Evolutionary conservation across 352 stramenopile genomes (phyloP).

Genomic region (Globisporangium uncinulatum): DNA sequence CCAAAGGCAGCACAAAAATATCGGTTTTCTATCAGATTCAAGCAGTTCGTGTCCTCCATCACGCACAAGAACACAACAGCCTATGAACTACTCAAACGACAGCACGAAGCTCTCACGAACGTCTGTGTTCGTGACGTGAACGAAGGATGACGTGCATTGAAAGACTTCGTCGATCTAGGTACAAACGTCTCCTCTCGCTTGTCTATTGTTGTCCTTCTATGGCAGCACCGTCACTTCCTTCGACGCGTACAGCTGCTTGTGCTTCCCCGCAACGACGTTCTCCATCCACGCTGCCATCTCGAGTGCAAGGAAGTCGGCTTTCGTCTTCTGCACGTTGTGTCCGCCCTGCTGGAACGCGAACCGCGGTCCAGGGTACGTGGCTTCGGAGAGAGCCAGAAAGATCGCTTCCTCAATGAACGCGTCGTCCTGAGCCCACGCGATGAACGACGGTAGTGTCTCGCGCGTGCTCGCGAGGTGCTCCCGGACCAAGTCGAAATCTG

Average conservation of each 20-base stretch:
- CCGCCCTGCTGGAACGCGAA: conserved; percentile 45
- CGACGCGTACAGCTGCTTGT: conserved; percentile 1
- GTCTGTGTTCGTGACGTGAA: conserved; percentile 34
- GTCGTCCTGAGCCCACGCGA: conserved; percentile 60
- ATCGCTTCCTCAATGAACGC: conserved; percentile 54
- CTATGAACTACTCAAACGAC: conserved; percentile 24
- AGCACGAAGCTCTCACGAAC: conserved; percentile 14
- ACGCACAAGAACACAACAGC: conserved; percentile 17
- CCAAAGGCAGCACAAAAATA: too few species aligned
- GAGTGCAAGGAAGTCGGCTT: conserved; percentile 34
- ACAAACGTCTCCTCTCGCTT: too few species aligned
- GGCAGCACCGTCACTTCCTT: conserved; percentile 11
- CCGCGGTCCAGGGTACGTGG: conserved; percentile 27
- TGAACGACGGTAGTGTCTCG: conserved; percentile 28
- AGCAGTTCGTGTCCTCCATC: neutral
- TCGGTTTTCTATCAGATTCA: too few species aligned
- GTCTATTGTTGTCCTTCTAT: neutral
- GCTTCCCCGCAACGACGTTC: conserved; percentile 15
- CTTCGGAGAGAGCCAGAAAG: conserved; percentile 29
- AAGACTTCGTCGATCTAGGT: conserved; percentile 15
- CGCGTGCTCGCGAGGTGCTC: conserved; percentile 24
- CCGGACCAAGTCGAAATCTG: conserved; percentile 38
- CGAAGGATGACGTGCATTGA: conserved; percentile 44
- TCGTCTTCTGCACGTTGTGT: conserved; percentile 79
- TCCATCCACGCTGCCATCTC: conserved; percentile 47